These are phyloP conservation scores for Pichiaceae sp. DNA, from an alignment of 1,139 yeast genomes.

Conservation along the genomic window DNA sequence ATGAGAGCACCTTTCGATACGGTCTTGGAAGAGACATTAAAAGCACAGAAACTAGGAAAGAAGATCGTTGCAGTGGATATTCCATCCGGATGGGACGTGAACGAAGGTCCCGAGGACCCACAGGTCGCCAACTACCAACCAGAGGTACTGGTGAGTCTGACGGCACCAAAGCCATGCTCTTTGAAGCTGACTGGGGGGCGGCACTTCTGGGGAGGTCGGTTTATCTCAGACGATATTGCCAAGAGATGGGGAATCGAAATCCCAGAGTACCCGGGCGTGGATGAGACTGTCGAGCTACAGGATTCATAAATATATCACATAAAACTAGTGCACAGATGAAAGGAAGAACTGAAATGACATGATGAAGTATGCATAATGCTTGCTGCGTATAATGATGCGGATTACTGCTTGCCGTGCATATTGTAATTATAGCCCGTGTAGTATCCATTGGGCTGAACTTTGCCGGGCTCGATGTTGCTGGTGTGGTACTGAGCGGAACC, in stretches of 20 bases:
- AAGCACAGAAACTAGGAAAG: slow-evolving; percentile 21
- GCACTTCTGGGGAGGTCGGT: slow-evolving; percentile 90
- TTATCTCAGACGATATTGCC: slow-evolving; percentile 60
- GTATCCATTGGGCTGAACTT: not conserved
- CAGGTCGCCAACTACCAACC: slow-evolving; percentile 44
- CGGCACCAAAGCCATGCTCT: slow-evolving; percentile 93
- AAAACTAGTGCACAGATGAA: not conserved
- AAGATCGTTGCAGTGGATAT: slow-evolving; percentile 72
- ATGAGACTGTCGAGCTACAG: slow-evolving; percentile 32
- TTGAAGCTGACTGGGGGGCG: slow-evolving; percentile 32
- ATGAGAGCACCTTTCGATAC: slow-evolving; percentile 69
- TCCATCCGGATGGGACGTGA: slow-evolving; percentile 97
- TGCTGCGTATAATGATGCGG: not conserved
- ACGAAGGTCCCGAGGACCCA: slow-evolving; percentile 56
- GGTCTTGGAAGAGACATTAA: slow-evolving; percentile 41
- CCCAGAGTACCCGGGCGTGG: slow-evolving; percentile 44
- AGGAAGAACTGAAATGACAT: not conserved
- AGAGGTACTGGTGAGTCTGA: slow-evolving; percentile 63
- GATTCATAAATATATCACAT: not conserved
- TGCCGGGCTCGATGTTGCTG: not conserved
- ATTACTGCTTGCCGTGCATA: not conserved
- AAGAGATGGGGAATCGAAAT: slow-evolving; percentile 60
- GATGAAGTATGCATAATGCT: not conserved
- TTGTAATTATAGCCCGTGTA: not conserved
- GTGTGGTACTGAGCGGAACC: slow-evolving; percentile 7